Evolutionary conservation across 164 flowering plant genomes (phyloP).

Genomic region (Vitis vinifera): DNA sequence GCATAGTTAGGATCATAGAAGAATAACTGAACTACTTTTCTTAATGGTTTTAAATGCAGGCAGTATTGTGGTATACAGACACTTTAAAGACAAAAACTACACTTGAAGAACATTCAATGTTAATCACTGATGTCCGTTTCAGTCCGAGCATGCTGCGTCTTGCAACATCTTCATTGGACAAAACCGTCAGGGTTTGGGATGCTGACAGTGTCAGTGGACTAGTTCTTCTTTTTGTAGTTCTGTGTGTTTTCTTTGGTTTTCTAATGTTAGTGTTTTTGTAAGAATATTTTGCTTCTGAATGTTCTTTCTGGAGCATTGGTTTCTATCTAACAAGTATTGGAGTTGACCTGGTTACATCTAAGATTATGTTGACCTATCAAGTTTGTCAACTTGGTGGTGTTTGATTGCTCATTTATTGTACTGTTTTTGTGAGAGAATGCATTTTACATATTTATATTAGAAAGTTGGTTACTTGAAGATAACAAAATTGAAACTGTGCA

Average conservation of each 20-base stretch:
- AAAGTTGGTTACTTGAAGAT: too few species aligned
- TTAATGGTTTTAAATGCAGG: constrained; percentile 39
- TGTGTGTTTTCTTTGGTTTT: not conserved
- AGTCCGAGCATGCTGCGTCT: constrained; percentile 71
- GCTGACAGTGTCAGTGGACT: constrained; percentile 54
- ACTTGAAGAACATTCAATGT: constrained; percentile 63
- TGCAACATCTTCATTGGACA: constrained; percentile 84
- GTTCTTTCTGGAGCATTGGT: not conserved
- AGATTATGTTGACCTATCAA: not conserved
- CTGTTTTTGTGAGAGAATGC: too few species aligned
- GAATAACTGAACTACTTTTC: not conserved
- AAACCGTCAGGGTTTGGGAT: constrained; percentile 80
- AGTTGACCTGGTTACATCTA: not conserved
- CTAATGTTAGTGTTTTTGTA: not conserved
- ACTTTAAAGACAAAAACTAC: constrained; percentile 46
- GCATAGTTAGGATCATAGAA: not conserved
- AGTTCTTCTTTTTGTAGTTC: not conserved
- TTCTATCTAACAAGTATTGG: too few species aligned
- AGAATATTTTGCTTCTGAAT: not conserved
- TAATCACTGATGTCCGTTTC: constrained; percentile 81
- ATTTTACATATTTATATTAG: too few species aligned
- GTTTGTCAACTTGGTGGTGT: too few species aligned
- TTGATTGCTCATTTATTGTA: too few species aligned
- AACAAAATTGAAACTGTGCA: too few species aligned
- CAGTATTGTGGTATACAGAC: constrained; percentile 66